Conservation (phyloP, 2,329 filamentous ascomycete species). For the Fusarium zealandicum region DNA sequence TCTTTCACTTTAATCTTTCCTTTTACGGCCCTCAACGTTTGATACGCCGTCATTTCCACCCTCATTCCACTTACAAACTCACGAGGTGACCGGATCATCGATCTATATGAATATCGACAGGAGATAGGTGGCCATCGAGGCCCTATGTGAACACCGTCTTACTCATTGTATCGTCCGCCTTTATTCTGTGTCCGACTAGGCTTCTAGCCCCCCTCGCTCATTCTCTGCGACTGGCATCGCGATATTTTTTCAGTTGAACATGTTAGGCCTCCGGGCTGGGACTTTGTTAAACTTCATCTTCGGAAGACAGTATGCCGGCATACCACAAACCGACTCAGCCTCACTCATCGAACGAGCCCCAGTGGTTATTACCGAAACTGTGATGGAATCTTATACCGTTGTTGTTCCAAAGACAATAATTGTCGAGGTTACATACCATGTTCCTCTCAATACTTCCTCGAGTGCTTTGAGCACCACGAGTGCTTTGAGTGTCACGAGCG, state of each 20-base stretch:
- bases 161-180: constrained; percentile 18
- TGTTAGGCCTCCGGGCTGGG: constrained; percentile 53
- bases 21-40: constrained; percentile 7
- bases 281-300: constrained; percentile 58
- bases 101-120: constrained; percentile 38
- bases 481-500: background rate
- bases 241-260: constrained; percentile 36
- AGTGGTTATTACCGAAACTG: constrained; percentile 25
- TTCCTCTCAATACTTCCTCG: constrained; percentile 24
- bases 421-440: constrained; percentile 27
- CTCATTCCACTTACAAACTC: constrained; percentile 17
- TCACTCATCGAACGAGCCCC: constrained; percentile 25
- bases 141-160: constrained; percentile 31
- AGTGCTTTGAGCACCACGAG: constrained; percentile 10
- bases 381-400: constrained; percentile 27
- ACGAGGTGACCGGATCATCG: constrained; percentile 38
- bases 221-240: constrained; percentile 48
- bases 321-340: constrained; percentile 49
- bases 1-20: constrained; percentile 27
- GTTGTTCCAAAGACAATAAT: constrained; percentile 28
- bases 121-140: constrained; percentile 38
- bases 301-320: constrained; percentile 61
- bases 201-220: constrained; percentile 18
- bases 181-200: constrained; percentile 20
- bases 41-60: constrained; percentile 15